Conservation (phyloP, 805 yeast genomes). For the Clavispora phyllophila region DNA sequence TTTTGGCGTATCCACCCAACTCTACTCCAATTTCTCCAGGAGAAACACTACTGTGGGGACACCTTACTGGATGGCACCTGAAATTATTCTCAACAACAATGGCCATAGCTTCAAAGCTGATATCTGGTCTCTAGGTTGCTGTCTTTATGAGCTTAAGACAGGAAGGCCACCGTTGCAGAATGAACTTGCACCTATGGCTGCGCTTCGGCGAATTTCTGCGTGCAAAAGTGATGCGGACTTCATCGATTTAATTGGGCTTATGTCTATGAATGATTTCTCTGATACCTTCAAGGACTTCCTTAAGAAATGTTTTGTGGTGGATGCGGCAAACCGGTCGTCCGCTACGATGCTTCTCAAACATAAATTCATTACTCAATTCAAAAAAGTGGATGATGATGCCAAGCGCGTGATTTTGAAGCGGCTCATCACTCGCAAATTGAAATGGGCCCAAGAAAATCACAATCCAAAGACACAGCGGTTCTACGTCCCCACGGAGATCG, state of each 20-base stretch:
- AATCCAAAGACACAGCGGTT: conserved; percentile 24
- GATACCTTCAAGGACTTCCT: conserved; percentile 27
- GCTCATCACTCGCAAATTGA: conserved; percentile 30
- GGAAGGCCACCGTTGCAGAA: conserved; percentile 64
- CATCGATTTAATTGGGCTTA: conserved; percentile 22
- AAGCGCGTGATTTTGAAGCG: conserved; percentile 19
- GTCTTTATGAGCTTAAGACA: conserved; percentile 64
- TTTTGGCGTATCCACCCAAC: conserved; percentile 42
- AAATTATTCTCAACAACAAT: conserved; percentile 51
- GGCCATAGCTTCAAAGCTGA: conserved; percentile 58
- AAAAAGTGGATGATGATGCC: conserved; percentile 2
- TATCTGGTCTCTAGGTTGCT: conserved; percentile 77
- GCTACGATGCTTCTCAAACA: conserved; percentile 31
- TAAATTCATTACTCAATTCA: conserved; percentile 23
- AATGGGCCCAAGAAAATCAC: conserved; percentile 38
- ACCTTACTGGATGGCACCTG: conserved; percentile 66
- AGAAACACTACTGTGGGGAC: conserved; percentile 49
- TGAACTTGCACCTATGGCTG: conserved; percentile 39
- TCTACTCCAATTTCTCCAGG: conserved; percentile 37
- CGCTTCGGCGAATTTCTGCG: conserved; percentile 33
- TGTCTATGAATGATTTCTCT: conserved; percentile 17
- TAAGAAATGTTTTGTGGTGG: conserved; percentile 28
- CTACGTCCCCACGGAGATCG: conserved; percentile 35
- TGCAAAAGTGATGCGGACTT: conserved; percentile 30
- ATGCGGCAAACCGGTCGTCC: conserved; percentile 26